Percentiles rank a stretch among this genome's conserved stretches.
Conservation (phyloP, 345 rosid species). For the Lagerstroemia speciosa region DNA sequence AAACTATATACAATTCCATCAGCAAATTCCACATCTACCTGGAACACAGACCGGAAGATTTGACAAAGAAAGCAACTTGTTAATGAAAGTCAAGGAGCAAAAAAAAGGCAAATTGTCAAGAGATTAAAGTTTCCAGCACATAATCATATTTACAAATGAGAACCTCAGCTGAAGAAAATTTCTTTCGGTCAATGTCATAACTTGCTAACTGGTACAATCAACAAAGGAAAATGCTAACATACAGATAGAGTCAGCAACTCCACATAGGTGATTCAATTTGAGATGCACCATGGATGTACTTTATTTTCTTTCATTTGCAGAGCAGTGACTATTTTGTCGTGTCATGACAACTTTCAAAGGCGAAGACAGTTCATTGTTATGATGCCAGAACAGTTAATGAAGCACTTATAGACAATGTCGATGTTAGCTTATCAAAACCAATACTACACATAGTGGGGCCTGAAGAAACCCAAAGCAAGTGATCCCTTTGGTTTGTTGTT, state of each 20-base stretch:
- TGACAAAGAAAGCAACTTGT: not conserved
- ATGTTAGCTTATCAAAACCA: not conserved
- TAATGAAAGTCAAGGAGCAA: not conserved
- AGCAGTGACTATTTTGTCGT: not conserved
- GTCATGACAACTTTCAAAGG: not conserved
- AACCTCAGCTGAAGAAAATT: not conserved
- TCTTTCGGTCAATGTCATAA: not conserved
- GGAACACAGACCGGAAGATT: not conserved
- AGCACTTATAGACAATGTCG: not conserved
- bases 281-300: not conserved
- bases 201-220: not conserved
- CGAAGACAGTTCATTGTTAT: too few relatives aligned
- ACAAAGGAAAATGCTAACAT: too few relatives aligned
- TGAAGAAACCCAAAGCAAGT: not conserved
- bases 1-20: conserved; percentile 25
- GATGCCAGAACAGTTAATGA: not conserved
- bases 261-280: not conserved
- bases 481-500: not conserved
- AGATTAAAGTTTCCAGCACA: not conserved
- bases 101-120: not conserved
- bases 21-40: not conserved
- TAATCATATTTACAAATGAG: not conserved
- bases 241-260: not conserved
- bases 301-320: not conserved
- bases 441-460: not conserved